Conservation (phyloP, 257 asterid species). For the Solanum virginianum region DNA sequence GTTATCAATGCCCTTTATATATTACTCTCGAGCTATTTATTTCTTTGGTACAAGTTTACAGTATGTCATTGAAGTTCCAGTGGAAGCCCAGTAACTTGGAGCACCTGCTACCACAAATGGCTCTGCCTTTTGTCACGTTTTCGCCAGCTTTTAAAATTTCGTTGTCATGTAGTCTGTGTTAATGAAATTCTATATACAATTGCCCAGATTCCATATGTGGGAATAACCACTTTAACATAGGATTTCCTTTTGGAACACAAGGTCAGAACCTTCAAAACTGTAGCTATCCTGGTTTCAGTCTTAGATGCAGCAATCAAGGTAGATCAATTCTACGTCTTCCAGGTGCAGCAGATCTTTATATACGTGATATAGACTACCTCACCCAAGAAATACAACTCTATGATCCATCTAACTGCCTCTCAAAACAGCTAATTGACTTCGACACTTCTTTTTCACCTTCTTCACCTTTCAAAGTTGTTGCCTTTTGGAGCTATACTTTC, state of each 20-base stretch:
- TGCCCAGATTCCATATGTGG: conserved; percentile 16
- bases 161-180: too few species aligned
- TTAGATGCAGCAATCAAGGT: conserved; percentile 13
- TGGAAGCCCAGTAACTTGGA: too few species aligned
- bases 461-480: conserved; percentile 20
- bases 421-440: conserved; percentile 24
- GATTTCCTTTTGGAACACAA: conserved; percentile 35
- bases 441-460: conserved; percentile 34
- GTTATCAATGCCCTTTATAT: too few species aligned
- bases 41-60: too few species aligned
- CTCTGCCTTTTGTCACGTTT: too few species aligned
- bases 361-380: conserved; percentile 38
- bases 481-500: conserved; percentile 32
- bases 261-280: conserved; percentile 19
- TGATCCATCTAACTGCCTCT: conserved; percentile 52
- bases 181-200: not conserved
- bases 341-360: conserved; percentile 33
- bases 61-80: too few species aligned
- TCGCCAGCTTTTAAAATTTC: too few species aligned
- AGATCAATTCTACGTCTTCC: conserved; percentile 31
- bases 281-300: conserved; percentile 43
- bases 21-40: too few species aligned
- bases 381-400: conserved; percentile 39
- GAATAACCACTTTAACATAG: conserved; percentile 3
- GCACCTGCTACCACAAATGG: too few species aligned